A percentile compares a stretch with the other conserved stretches of the same genome.
Evolutionary conservation across 768 basidiomycete genomes (phyloP).

Genomic region (Rhizopogon sp.): DNA sequence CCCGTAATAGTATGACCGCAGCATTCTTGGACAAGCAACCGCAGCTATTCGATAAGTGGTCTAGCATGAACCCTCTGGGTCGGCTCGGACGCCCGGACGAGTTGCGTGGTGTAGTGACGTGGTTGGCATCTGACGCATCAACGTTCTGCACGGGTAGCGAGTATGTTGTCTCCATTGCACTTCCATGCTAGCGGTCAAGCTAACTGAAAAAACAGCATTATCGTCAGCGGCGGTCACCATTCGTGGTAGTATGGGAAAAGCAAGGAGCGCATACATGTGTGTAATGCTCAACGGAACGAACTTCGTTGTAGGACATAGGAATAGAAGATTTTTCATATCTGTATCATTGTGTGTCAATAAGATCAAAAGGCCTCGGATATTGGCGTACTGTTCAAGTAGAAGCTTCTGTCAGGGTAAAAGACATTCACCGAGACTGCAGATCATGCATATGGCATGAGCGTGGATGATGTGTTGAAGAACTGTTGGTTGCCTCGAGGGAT

Average conservation of each 20-base stretch:
- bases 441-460: too few relatives aligned
- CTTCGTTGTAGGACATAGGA: background rate
- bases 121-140: slow-evolving; percentile 73
- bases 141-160: slow-evolving; percentile 82
- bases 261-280: too few relatives aligned
- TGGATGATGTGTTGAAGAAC: too few relatives aligned
- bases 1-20: slow-evolving; percentile 59
- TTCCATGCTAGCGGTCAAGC: background rate
- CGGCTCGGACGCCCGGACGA: slow-evolving; percentile 71
- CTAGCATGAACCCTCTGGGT: slow-evolving; percentile 61
- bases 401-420: too few relatives aligned
- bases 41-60: slow-evolving; percentile 62
- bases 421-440: too few relatives aligned
- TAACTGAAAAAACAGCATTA: slow-evolving; percentile 13
- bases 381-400: too few relatives aligned
- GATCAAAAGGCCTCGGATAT: too few relatives aligned
- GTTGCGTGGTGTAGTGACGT: slow-evolving; percentile 62
- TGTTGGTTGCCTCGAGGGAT: too few relatives aligned
- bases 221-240: slow-evolving; percentile 28
- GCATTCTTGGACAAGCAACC: slow-evolving; percentile 64
- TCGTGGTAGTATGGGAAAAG: slow-evolving; percentile 18
- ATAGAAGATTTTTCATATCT: background rate
- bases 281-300: background rate
- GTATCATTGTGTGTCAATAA: background rate
- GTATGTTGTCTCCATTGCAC: slow-evolving; percentile 35